Evolutionary conservation across 2,329 filamentous ascomycete species (phyloP).

Genomic region (Ascochyta clinopodiicola): DNA sequence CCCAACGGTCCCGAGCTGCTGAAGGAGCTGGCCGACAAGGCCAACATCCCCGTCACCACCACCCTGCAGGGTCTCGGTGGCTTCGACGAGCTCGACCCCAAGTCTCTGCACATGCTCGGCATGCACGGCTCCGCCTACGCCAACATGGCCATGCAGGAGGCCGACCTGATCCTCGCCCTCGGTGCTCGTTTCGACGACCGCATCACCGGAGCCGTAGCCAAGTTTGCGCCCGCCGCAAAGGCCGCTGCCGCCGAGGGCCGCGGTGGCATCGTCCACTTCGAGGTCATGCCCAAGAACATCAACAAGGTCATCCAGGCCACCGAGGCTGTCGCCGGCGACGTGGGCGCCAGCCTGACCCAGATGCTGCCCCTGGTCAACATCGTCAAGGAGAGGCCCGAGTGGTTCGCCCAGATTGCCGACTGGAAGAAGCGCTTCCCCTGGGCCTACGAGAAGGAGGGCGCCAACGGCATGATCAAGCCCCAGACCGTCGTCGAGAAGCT

Average conservation of each 20-base stretch:
- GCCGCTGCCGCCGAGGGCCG: conserved; percentile 82
- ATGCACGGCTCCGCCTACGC: conserved; percentile 98
- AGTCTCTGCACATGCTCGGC: conserved; percentile 96
- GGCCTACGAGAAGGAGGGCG: conserved; percentile 78
- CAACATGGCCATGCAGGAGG: conserved; percentile 97
- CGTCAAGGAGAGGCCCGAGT: conserved; percentile 74
- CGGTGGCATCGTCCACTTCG: conserved; percentile 96
- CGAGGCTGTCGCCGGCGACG: conserved; percentile 93
- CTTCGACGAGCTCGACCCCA: conserved; percentile 91
- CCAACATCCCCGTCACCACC: conserved; percentile 91
- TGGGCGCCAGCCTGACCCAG: conserved; percentile 75
- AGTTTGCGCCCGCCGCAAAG: conserved; percentile 89
- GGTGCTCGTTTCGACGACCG: conserved; percentile 96
- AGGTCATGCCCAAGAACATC: conserved; percentile 99
- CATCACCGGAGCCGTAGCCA: conserved; percentile 80
- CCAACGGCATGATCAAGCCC: conserved; percentile 86
- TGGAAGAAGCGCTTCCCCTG: conserved; percentile 96
- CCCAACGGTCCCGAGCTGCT: conserved; percentile 81
- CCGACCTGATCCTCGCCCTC: conserved; percentile 93
- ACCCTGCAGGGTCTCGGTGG: conserved; percentile 92
- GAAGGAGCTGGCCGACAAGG: conserved; percentile 87
- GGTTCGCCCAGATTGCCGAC: conserved; percentile 86
- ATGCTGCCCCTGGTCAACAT: conserved; percentile 75
- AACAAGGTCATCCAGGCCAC: conserved; percentile 99
- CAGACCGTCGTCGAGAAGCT: conserved; percentile 92